A percentile compares a stretch with the other conserved stretches of the same genome.
phyloP scores from a whole-genome alignment of 2,329 filamentous ascomycete genomes.

The Phoma sp. region DNA sequence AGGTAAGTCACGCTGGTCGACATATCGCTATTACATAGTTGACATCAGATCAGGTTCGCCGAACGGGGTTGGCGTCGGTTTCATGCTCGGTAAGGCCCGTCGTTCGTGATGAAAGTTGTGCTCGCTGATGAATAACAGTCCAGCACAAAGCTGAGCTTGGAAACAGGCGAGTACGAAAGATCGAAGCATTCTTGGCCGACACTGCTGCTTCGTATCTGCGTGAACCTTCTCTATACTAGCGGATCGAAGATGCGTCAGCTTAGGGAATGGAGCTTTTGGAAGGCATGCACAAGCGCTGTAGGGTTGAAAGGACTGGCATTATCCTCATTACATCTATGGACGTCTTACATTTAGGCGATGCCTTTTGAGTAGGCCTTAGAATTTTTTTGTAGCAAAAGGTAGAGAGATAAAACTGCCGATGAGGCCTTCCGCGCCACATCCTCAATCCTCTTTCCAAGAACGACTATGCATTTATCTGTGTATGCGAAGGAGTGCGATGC shows the following conservation, averaged over 20 bases:
- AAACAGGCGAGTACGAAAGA: constrained; percentile 1
- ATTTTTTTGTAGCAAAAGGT: no score
- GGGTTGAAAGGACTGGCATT: background rate
- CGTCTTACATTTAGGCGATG: no score
- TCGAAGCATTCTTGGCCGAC: constrained; percentile 7
- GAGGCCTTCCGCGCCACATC: no score
- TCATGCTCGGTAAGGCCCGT: constrained; percentile 1
- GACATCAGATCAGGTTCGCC: constrained; percentile 1
- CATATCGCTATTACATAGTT: background rate
- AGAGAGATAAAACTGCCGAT: no score
- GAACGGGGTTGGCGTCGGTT: constrained; percentile 10
- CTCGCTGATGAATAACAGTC: background rate
- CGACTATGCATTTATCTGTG: no score
- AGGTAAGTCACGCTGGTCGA: background rate
- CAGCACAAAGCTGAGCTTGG: constrained; percentile 14
- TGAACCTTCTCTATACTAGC: constrained; percentile 6
- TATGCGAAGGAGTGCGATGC: no score
- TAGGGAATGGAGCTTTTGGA: background rate
- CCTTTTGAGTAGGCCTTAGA: no score
- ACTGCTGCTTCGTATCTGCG: constrained; percentile 3
- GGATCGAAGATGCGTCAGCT: background rate
- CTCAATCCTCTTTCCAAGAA: no score
- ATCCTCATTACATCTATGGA: no score
- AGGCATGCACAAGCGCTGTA: background rate
- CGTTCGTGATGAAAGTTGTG: background rate